Base-by-base conservation (phyloP, 805 yeast genomes). In the Kazachstania martiniae region DNA sequence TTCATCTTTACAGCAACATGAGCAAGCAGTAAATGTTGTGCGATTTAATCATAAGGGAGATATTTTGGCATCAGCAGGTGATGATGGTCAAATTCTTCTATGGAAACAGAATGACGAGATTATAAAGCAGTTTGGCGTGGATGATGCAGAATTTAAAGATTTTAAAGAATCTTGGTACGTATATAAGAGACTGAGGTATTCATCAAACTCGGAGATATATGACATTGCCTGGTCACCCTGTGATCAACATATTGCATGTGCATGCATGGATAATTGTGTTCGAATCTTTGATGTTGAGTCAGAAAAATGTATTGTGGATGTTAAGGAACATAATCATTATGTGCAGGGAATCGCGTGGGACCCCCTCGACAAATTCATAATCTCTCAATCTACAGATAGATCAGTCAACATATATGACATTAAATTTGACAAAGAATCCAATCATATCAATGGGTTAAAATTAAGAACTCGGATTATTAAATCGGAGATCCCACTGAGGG, bases 321-420 rank as follows among this genome's bases (percentile, higher is more conserved):
- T 36, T 12, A 41, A 33, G 26, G 84, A 81, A 36, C 97, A 91
- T 56, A 63, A 64, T 29, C 95, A 87, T 54, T 89, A 84, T 46
- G 93, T 91, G 3, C 99, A 91, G 57, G 99, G 99, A 3, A 89
- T 91, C 4, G 66, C 80, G 0, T 91, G 97, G 97, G 98, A 91
- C 53, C 98, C 98, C 6, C 51, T 63, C 33, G 75, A 79, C 40
- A 73, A 79, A 52, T 84, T 57, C 43, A 56, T 91, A 4, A 84
- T 87, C 1, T 80, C 95, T 5, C 95, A 87, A 53, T 75, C 91
- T 17, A 93, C 95, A 9, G 98, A 91, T 58, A 61, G 95, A 38
- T 66, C 84, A 2, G 77, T 89, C 9, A 76, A 74, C 41, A 61
- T 91, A n/a, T 83, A 83, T 52, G 45, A 46, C 22, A 38, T 51